Evolutionary conservation across 2,329 filamentous ascomycete species (phyloP), one percentile per base, ranked within the genome.

Genomic region (Ceratocystis papillata): DNA sequence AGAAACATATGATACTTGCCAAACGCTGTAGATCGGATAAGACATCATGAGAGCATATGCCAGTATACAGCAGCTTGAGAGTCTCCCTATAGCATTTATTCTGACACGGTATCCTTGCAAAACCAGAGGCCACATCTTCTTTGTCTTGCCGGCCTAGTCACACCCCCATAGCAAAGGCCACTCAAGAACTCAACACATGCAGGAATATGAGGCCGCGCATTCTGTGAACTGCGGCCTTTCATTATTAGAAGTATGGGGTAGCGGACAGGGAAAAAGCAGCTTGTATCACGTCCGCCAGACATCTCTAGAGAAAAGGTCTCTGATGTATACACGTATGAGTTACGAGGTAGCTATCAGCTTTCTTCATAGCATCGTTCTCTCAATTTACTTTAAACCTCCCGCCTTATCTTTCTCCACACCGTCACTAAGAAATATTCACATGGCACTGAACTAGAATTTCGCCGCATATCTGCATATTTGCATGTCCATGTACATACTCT

Each of bases 241-340:
- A 4, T 3, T 3, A 17, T 28, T 6, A 28, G 48, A 53, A 22
- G 48, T 53, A 25, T 15, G 28, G n/a, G 33, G 55, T 17, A 20
- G 5, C 33, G 28, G 17, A 17, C 55, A 59, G 55, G 12, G 12
- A 59, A 3, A 59, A 20, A 6, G 20, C 5, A 10, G 55, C 55
- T 20, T 59, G 55, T 59, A 59, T 59, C 55, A 59, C 55, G 5
- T 59, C 55, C 30, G n/a, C 55, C 17, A 33, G 55, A 59, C 55
- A 59, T 57, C 10, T 30, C 8, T 10, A 3, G 28, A 37, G 25
- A 7, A 37, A 59, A n/a, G 55, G 30, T 59, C 15, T 59, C 17
- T 30, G 30, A 37, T 59, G 22, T 28, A n/a, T 37, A 20, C 25
- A 33, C 3, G 37, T 41, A 41, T 41, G 37, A 59, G 30, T n/a